Conservation (phyloP, 768 basidiomycete genomes). For the Termitomyces sp. region DNA sequence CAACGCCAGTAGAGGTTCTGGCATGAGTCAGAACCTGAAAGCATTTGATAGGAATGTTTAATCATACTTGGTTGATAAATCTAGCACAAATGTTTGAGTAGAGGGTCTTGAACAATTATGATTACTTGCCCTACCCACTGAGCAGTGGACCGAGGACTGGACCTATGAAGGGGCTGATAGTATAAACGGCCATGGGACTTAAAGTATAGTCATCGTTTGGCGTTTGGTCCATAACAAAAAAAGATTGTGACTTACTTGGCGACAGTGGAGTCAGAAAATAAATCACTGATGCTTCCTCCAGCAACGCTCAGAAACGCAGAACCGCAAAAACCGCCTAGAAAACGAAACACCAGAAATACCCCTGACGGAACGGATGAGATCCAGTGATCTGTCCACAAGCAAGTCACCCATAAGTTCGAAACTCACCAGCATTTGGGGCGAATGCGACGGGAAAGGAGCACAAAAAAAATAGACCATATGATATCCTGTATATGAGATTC, state of each 20-base stretch:
- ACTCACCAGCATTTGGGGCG: constrained; percentile 58
- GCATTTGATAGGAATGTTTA: not conserved
- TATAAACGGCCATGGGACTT: constrained; percentile 54
- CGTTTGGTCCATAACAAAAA: not conserved
- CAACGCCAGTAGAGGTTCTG: constrained; percentile 67
- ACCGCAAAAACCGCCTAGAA: constrained; percentile 53
- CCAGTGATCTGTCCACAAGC: not conserved
- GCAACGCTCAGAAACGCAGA: constrained; percentile 56
- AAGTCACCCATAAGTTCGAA: not conserved
- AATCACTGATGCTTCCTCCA: constrained; percentile 52
- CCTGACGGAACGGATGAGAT: constrained; percentile 26
- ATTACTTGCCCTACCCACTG: constrained; percentile 40
- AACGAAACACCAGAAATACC: constrained; percentile 57
- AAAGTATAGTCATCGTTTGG: not conserved
- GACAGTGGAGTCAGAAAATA: constrained; percentile 54
- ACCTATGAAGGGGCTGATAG: constrained; percentile 49
- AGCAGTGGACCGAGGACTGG: constrained; percentile 56
- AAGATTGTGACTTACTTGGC: constrained; percentile 43
- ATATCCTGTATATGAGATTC: constrained; percentile 57
- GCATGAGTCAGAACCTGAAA: not conserved
- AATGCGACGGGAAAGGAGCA: constrained; percentile 75
- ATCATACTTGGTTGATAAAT: constrained; percentile 64
- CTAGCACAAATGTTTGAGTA: constrained; percentile 18
- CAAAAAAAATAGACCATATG: constrained; percentile 58
- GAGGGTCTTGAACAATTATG: not conserved